These are phyloP conservation scores for Curvularia sp. DNA, from an alignment of 2,329 filamentous ascomycete species.

Conservation along the genomic window DNA sequence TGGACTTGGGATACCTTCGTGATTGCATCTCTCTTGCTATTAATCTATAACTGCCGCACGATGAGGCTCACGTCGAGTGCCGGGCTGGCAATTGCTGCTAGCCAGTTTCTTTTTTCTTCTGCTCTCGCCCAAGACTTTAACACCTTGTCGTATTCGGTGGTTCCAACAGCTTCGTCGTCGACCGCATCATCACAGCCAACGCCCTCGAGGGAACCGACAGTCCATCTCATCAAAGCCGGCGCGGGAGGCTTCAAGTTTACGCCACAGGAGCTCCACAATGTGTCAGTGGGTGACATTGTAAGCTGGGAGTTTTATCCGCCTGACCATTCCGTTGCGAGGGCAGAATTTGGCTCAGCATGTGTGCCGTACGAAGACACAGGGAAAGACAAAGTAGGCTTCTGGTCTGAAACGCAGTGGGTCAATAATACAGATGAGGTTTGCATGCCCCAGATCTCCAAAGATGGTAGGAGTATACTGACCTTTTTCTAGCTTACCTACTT, in stretches of 20 bases:
- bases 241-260: slow-evolving; percentile 45
- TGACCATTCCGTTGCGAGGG: slow-evolving; percentile 54
- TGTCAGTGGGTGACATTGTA: slow-evolving; percentile 49
- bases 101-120: slow-evolving; percentile 14
- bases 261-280: slow-evolving; percentile 47
- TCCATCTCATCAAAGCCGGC: slow-evolving; percentile 49
- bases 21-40: neutral
- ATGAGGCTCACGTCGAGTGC: slow-evolving; percentile 22
- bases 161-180: slow-evolving; percentile 1
- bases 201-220: slow-evolving; percentile 27
- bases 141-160: neutral
- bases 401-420: slow-evolving; percentile 38
- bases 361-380: slow-evolving; percentile 49
- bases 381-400: slow-evolving; percentile 41
- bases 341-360: slow-evolving; percentile 50
- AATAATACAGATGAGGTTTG: slow-evolving; percentile 37
- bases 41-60: neutral
- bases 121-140: slow-evolving; percentile 8
- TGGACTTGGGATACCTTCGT: neutral
- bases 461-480: neutral
- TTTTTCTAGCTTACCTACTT: slow-evolving; percentile 37
- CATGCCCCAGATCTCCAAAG: neutral
- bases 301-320: slow-evolving; percentile 51
- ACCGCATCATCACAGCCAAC: slow-evolving; percentile 21
- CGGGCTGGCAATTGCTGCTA: slow-evolving; percentile 22